phyloP scores from a whole-genome alignment of 2,329 filamentous ascomycete genomes.

The Pestalotiopsis sp. region DNA sequence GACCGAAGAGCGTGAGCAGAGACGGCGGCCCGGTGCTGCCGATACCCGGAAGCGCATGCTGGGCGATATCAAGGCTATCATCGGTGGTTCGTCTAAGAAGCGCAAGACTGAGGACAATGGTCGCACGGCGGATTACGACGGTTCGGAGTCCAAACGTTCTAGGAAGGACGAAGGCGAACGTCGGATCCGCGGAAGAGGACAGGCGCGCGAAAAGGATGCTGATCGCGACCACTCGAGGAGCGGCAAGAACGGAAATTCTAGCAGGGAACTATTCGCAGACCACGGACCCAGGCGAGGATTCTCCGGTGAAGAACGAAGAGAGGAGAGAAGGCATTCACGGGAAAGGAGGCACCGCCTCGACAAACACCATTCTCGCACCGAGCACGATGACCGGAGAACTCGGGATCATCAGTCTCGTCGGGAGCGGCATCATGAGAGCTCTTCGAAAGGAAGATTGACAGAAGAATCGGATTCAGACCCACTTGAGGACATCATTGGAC shows the following conservation, averaged over 20 bases:
- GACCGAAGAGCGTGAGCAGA: slow-evolving; percentile 36
- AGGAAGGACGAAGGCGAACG: slow-evolving; percentile 11
- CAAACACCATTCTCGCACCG: slow-evolving; percentile 8
- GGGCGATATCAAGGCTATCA: slow-evolving; percentile 61
- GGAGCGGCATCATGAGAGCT: background rate
- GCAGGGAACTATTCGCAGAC: slow-evolving; percentile 24
- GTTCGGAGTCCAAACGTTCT: slow-evolving; percentile 5
- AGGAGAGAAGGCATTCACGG: slow-evolving; percentile 16
- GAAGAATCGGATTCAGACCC: slow-evolving; percentile 64
- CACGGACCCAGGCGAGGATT: background rate
- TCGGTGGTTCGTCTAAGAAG: slow-evolving; percentile 46
- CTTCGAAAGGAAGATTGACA: background rate
- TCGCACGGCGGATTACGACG: slow-evolving; percentile 8
- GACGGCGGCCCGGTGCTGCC: slow-evolving; percentile 44
- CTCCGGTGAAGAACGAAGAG: background rate
- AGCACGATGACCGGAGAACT: slow-evolving; percentile 10
- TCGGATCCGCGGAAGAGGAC: slow-evolving; percentile 13
- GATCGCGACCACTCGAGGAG: slow-evolving; percentile 20
- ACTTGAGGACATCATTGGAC: slow-evolving; percentile 76
- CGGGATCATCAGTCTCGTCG: slow-evolving; percentile 11
- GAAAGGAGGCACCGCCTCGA: slow-evolving; percentile 15
- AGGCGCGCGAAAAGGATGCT: slow-evolving; percentile 8
- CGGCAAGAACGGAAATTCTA: slow-evolving; percentile 21
- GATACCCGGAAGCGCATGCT: slow-evolving; percentile 61
- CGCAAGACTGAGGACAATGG: slow-evolving; percentile 30